Conservation (phyloP, 805 yeast species). For the Metschnikowia lunata region DNA sequence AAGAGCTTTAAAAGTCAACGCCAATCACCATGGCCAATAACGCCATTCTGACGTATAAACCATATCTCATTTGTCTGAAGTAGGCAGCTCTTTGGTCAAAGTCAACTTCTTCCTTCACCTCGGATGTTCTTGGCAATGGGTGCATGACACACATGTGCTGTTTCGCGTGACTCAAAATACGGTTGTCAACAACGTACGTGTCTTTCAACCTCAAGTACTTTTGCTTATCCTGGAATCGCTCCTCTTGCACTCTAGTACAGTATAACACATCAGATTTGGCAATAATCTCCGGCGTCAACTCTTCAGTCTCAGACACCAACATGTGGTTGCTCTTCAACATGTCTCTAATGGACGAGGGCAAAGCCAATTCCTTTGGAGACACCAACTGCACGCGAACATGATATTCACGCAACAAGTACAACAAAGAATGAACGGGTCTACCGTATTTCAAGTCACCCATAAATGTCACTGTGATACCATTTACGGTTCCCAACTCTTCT, state of each 20-base stretch:
- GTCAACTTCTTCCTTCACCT: constrained; percentile 96
- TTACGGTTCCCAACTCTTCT: constrained; percentile 97
- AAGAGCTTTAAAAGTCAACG: constrained; percentile 59
- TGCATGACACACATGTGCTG: constrained; percentile 99
- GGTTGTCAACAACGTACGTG: constrained; percentile 88
- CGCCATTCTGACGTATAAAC: constrained; percentile 98
- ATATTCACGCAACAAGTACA: constrained; percentile 84
- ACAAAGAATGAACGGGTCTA: constrained; percentile 95
- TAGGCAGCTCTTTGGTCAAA: constrained; percentile 99
- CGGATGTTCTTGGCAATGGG: constrained; percentile 96
- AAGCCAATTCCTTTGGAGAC: constrained; percentile 79
- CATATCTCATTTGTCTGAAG: constrained; percentile 99
- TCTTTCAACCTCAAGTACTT: constrained; percentile 89
- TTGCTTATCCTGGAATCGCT: constrained; percentile 73
- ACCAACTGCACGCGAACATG: constrained; percentile 91
- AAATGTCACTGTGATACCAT: constrained; percentile 95
- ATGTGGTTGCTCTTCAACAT: constrained; percentile 64
- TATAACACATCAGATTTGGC: constrained; percentile 90
- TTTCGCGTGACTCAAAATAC: constrained; percentile 85
- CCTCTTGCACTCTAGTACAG: constrained; percentile 98
- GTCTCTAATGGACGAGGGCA: constrained; percentile 71
- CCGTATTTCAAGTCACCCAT: constrained; percentile 99
- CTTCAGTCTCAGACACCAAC: constrained; percentile 69
- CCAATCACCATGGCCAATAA: constrained; percentile 97
- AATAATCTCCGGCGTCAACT: constrained; percentile 77